phyloP scores from a whole-genome alignment of 495 filamentous ascomycete genomes.

The Neurospora sp. region DNA sequence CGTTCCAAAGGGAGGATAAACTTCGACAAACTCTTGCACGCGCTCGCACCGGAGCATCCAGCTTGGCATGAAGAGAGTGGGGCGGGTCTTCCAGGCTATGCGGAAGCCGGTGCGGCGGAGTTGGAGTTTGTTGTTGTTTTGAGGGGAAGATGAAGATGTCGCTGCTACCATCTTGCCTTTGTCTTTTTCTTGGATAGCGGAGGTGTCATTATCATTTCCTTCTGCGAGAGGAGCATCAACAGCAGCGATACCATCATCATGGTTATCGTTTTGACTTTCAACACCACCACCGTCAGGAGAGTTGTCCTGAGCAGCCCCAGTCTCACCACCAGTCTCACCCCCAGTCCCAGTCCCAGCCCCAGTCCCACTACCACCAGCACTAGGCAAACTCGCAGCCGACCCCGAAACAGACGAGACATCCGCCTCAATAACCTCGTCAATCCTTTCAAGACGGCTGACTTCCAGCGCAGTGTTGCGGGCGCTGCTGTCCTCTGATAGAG shows the following conservation, averaged over 20 bases:
- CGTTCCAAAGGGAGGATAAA: neutral
- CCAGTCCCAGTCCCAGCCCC: neutral
- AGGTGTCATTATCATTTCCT: neutral
- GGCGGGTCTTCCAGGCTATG: constrained; percentile 20
- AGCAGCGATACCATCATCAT: neutral
- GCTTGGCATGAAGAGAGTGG: constrained; percentile 7
- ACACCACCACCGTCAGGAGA: neutral
- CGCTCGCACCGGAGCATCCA: constrained; percentile 26
- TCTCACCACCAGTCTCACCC: neutral
- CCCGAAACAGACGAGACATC: neutral
- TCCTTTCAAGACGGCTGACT: constrained; percentile 21
- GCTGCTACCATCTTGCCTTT: neutral
- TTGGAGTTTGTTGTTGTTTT: neutral
- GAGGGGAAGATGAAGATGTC: neutral
- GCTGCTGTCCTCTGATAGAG: neutral
- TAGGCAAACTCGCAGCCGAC: neutral
- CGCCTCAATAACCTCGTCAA: constrained; percentile 6
- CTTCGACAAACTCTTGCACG: constrained; percentile 28
- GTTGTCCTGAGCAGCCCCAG: neutral
- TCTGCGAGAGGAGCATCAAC: neutral
- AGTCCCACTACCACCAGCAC: neutral
- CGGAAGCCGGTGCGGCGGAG: constrained; percentile 16
- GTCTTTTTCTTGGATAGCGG: too few relatives aligned
- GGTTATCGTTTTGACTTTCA: neutral
- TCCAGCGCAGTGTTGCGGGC: constrained; percentile 10